A percentile compares a stretch with the other conserved stretches of the same genome.
phyloP scores from a whole-genome alignment of 805 yeast genomes.

The Priceomyces carsonii region DNA sequence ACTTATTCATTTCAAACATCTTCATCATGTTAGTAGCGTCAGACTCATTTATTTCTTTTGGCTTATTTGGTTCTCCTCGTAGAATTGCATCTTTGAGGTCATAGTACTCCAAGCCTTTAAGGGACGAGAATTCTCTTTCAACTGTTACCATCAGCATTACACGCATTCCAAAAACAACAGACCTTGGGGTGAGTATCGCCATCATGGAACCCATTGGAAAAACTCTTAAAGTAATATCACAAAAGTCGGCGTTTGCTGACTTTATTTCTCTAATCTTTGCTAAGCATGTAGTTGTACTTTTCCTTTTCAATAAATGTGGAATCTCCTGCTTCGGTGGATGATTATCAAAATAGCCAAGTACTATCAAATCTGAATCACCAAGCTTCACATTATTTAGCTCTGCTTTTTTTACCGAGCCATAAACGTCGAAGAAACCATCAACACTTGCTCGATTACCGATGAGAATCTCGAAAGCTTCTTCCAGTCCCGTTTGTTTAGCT shows the following conservation, averaged over 20 bases:
- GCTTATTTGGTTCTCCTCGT: constrained; percentile 58
- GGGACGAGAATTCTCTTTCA: constrained; percentile 87
- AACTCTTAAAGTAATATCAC: constrained; percentile 76
- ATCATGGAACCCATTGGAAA: constrained; percentile 52
- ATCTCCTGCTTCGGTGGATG: constrained; percentile 15
- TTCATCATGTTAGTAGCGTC: constrained; percentile 43
- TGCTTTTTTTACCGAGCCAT: constrained; percentile 63
- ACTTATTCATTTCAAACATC: constrained; percentile 67
- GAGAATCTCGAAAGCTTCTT: constrained; percentile 61
- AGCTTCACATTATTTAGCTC: constrained; percentile 53
- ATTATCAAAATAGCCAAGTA: constrained; percentile 44
- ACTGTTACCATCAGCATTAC: constrained; percentile 88
- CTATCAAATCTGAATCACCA: constrained; percentile 76
- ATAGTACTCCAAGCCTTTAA: constrained; percentile 80
- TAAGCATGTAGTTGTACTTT: constrained; percentile 54
- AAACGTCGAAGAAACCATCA: constrained; percentile 86
- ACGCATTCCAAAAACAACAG: constrained; percentile 64
- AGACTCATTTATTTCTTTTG: constrained; percentile 31
- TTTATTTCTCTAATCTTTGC: constrained; percentile 81
- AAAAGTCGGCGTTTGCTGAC: constrained; percentile 58
- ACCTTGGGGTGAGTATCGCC: constrained; percentile 60
- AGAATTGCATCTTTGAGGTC: constrained; percentile 71
- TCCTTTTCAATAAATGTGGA: constrained; percentile 28
- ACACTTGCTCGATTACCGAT: constrained; percentile 81
- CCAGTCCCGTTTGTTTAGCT: constrained; percentile 62